Percentiles rank a stretch among this genome's conserved stretches.
phyloP scores from a whole-genome alignment of 257 asterid genomes.

The Solanum etuberosum region DNA sequence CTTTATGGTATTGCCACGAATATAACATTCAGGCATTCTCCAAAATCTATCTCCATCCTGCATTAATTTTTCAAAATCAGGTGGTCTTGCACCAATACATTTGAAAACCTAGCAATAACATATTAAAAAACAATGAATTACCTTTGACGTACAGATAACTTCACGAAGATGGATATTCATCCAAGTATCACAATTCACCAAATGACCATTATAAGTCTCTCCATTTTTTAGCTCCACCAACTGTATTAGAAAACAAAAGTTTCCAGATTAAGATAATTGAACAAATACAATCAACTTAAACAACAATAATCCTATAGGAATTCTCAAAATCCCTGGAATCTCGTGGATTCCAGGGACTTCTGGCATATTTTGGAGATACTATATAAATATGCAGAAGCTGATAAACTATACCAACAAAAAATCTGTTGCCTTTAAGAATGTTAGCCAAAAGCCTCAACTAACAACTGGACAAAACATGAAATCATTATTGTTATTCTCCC shows the following conservation, averaged over 20 bases:
- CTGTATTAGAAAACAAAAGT: conserved; percentile 21
- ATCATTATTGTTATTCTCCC: neutral
- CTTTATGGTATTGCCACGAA: conserved; percentile 44
- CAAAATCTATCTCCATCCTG: conserved; percentile 98
- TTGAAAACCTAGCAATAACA: neutral
- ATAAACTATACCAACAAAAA: neutral
- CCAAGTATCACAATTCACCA: conserved; percentile 97
- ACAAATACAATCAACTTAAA: neutral
- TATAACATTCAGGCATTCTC: conserved; percentile 96
- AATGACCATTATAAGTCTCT: conserved; percentile 92
- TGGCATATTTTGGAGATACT: neutral
- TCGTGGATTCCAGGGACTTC: neutral
- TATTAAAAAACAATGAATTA: neutral
- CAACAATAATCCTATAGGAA: neutral
- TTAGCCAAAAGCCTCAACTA: neutral
- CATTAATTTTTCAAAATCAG: neutral
- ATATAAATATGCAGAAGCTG: neutral
- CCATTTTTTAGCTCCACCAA: conserved; percentile 95
- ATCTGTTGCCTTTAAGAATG: neutral
- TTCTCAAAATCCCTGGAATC: neutral
- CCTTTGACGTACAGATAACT: conserved; percentile 97
- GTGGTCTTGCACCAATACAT: neutral
- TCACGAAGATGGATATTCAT: conserved; percentile 99
- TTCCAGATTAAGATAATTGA: neutral
- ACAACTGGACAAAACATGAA: neutral